phyloP scores from a whole-genome alignment of 2,329 filamentous ascomycete species.

The Pseudogymnoascus sp. region DNA sequence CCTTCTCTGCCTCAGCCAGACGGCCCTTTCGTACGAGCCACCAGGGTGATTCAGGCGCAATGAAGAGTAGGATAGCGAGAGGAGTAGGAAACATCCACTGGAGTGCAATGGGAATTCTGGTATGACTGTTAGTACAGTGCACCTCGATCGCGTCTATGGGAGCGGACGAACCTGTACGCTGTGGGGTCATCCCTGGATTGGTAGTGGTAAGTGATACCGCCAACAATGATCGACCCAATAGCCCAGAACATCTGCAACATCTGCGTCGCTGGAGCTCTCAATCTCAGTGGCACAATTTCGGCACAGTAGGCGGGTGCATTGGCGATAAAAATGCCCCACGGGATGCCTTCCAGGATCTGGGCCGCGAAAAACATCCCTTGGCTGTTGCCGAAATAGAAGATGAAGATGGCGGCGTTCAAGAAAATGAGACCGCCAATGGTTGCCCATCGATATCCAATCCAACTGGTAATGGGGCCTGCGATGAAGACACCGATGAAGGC shows the following conservation, averaged over 20 bases:
- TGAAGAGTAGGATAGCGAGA: conserved; percentile 36
- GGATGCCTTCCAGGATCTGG: conserved; percentile 47
- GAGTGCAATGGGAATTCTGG: conserved; percentile 40
- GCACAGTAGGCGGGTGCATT: conserved; percentile 23
- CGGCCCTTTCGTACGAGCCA: conserved; percentile 41
- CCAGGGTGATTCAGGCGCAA: conserved; percentile 35
- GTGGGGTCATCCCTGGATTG: too few relatives aligned
- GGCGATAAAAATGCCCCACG: conserved; percentile 42
- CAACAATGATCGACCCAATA: conserved; percentile 52
- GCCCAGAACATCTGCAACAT: conserved; percentile 61
- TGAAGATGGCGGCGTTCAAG: conserved; percentile 45
- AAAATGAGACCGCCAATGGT: conserved; percentile 45
- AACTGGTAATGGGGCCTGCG: conserved; percentile 50
- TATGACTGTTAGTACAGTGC: too few relatives aligned
- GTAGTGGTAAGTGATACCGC: conserved; percentile 34
- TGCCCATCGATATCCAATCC: conserved; percentile 50
- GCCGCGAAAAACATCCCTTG: conserved; percentile 31
- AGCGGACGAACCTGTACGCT: too few relatives aligned
- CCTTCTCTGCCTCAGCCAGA: conserved; percentile 31
- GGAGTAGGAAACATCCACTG: conserved; percentile 47
- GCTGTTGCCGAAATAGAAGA: conserved; percentile 34
- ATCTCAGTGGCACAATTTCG: conserved; percentile 46
- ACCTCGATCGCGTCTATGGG: too few relatives aligned
- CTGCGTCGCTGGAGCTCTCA: conserved; percentile 49
- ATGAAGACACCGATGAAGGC: conserved; percentile 51